Base-by-base conservation (phyloP, 2,329 filamentous ascomycete species). In the Immersiporthe knoxdaviesiana region DNA sequence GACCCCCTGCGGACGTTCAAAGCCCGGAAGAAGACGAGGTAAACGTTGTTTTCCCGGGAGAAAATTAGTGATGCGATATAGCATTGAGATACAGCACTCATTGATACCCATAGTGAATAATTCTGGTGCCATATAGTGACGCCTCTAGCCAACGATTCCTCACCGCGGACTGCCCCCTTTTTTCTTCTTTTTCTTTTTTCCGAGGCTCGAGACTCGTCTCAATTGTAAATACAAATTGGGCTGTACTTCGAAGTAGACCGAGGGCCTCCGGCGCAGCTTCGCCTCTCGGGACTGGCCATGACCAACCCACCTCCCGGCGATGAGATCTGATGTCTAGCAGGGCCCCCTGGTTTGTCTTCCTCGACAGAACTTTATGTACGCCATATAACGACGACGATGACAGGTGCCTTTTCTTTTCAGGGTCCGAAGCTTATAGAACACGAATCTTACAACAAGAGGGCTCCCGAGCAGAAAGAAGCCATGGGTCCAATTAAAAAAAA, bases 1-100 rank as follows among this genome's bases (percentile, higher is more conserved):
- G 93, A 98, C 83, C 94, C 95, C 8, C 82, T 97, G 77, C 97
- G 95, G 84, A 94, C 91, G 11, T 96, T 97, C 79, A 97, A 93
- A 79, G 87, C 87, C 32, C 82, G 85, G 74, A 79, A 83, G 66
- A 87, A 84, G 79, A 72, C 73, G 18, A 78, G 77, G 69, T 73
- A 61, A 65, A 35, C 11, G 5, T 39, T 39, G 6, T 39, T 35
- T 39, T 4, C 12, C 14, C 14, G 5, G 56, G n/a, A 21, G 16
- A 32, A 24, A 30, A 21, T 39, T 18, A 35, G 27, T n/a, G 24
- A 10, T 39, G 11, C 37, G 41, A 59, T 21, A 37, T 41, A n/a
- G 63, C 54, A 47, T 30, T 21, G 27, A 44, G 35, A 66, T n/a
- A n/a, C 10, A 66, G 18, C 35, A 47, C 30, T 37, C 24, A n/a